Conservation (phyloP, 345 rosid genomes). For the Pugionium dolabratum region DNA sequence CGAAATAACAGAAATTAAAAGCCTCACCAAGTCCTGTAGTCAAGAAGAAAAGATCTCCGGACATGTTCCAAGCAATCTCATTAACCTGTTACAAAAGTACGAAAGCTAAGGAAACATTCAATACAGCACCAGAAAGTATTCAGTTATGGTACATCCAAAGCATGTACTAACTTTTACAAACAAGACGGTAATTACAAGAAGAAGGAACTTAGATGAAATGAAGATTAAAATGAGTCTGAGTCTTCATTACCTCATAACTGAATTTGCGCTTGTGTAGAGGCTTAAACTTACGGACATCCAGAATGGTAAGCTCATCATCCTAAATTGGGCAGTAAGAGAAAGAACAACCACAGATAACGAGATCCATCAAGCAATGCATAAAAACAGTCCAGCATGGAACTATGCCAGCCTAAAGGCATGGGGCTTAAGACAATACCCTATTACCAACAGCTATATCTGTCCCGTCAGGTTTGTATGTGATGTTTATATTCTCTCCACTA, state of each 20-base stretch:
- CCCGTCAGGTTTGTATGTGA: slow-evolving; percentile 93
- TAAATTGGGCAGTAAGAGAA: slow-evolving; percentile 35
- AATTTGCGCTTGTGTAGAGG: slow-evolving; percentile 85
- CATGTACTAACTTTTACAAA: slow-evolving; percentile 8
- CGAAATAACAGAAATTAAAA: slow-evolving; percentile 10
- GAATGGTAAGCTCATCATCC: slow-evolving; percentile 94
- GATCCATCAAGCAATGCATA: slow-evolving; percentile 32
- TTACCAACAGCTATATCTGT: slow-evolving; percentile 94
- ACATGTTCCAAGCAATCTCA: slow-evolving; percentile 98
- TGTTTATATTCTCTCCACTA: slow-evolving; percentile 97
- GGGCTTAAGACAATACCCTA: slow-evolving; percentile 61
- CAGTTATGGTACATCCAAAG: slow-evolving; percentile 1
- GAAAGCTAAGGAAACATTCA: slow-evolving; percentile 16
- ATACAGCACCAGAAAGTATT: neutral
- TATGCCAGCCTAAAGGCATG: slow-evolving; percentile 22
- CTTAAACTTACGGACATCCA: slow-evolving; percentile 97
- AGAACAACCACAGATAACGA: slow-evolving; percentile 20
- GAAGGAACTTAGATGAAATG: neutral
- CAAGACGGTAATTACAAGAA: neutral
- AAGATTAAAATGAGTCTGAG: slow-evolving; percentile 9
- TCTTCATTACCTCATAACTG: slow-evolving; percentile 71
- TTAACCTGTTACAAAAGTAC: slow-evolving; percentile 61
- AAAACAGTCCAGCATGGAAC: slow-evolving; percentile 12
- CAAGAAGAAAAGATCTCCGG: slow-evolving; percentile 92
- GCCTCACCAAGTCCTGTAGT: slow-evolving; percentile 91